Base-by-base conservation (phyloP, 2,329 filamentous ascomycete genomes). In the Epichloe scottii region DNA sequence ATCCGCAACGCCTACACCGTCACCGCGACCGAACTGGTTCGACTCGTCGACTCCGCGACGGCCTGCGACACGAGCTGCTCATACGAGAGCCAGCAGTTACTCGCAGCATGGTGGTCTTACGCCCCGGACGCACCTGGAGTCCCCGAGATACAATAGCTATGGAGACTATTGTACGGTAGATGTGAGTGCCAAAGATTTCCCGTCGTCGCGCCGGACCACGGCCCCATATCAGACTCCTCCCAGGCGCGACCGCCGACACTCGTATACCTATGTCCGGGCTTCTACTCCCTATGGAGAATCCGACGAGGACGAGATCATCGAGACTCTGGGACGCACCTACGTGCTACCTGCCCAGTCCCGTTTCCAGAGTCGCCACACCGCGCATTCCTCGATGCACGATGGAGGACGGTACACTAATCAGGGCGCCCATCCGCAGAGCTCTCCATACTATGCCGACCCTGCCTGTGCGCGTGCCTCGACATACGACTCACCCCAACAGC, bases 141-240 rank as follows among this genome's bases (percentile, higher is more conserved):
- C 78, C 55, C 78, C 78, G 56, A 75, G 78, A 60, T 81, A 78
- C 71, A 79, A 75, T 65, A 81, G 77, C 72, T 74, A 72, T 63
- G 78, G 78, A 66, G 71, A 78, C 63, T 81, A 81, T 72, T 77
- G 76, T 69, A 80, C 78, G 69, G 77, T 76, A 70, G 78, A 81
- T 80, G 78, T 81, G 78, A 81, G 78, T 81, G 67, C 68, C 61
- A 75, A 75, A 68, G 62, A 68, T 67, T 74, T 70, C 66, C 73
- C 68, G 63, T 67, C 71, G 58, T 68, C 66, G 63, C 68, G 68
- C 63, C 67, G 67, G 60, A 62, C 60, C 56, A 65, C 63, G 55
- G 63, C 60, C 58, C 63, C 61, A 50, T 63, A 58, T 58, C 60
- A 62, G 56, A 57, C 59, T 55, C 55, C 56, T 48, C 55, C 63